phyloP scores from a whole-genome alignment of 2,329 filamentous ascomycete genomes.

The Thielaviopsis euricoi region DNA sequence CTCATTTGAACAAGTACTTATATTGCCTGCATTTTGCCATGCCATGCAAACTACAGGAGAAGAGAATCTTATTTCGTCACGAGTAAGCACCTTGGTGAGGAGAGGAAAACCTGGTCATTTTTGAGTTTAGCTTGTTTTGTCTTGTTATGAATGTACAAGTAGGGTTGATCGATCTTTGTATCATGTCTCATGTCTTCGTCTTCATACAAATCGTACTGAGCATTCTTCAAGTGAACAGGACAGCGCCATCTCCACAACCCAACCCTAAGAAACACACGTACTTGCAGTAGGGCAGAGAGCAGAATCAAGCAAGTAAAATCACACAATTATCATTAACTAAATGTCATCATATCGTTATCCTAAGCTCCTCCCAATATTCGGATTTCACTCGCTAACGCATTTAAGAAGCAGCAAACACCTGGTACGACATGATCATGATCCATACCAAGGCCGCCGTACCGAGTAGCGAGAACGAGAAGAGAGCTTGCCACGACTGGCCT shows the following conservation, averaged over 20 bases:
- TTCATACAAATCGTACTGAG: too few species aligned
- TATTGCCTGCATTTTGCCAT: background rate
- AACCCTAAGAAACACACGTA: background rate
- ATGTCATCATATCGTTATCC: background rate
- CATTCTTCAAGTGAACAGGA: too few species aligned
- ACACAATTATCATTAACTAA: background rate
- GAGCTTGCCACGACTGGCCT: constrained; percentile 48
- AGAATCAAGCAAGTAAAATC: background rate
- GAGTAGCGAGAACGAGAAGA: constrained; percentile 45
- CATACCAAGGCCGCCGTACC: constrained; percentile 46
- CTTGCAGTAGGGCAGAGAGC: too few species aligned
- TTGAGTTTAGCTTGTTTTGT: too few species aligned
- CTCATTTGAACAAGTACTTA: background rate
- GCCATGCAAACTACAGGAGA: background rate
- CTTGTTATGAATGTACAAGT: too few species aligned
- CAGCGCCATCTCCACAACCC: background rate
- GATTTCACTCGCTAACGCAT: too few species aligned
- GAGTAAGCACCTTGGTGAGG: too few species aligned
- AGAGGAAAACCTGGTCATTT: too few species aligned
- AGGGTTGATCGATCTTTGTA: too few species aligned
- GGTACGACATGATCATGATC: constrained; percentile 52
- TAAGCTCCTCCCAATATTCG: background rate
- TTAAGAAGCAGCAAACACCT: constrained; percentile 37
- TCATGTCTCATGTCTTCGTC: too few species aligned
- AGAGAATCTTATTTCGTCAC: background rate